These are phyloP conservation scores for Spinacia oleracea DNA, from an alignment of 179 eudicot genomes.

Conservation along the genomic window DNA sequence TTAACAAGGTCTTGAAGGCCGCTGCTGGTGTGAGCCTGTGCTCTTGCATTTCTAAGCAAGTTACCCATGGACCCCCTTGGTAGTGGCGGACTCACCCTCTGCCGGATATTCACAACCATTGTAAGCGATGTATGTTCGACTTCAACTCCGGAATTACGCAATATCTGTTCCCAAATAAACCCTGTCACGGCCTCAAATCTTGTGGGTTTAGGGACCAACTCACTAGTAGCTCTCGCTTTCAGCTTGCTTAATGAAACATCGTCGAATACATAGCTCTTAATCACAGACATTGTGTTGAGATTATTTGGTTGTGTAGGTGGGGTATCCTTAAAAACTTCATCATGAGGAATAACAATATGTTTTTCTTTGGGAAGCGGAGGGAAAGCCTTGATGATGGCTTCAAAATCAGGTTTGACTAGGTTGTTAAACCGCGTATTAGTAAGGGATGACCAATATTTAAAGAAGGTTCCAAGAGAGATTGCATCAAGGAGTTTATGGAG, in stretches of 20 bases:
- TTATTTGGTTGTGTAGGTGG: too few species aligned
- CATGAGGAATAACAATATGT: not conserved
- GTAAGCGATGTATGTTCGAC: not conserved
- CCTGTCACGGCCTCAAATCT: conserved; percentile 18
- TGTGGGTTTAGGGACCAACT: not conserved
- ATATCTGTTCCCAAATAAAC: conserved; percentile 10
- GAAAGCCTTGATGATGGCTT: conserved; percentile 1
- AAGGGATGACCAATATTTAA: conserved; percentile 1
- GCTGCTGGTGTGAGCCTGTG: not conserved
- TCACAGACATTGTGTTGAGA: not conserved
- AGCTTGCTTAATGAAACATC: not conserved
- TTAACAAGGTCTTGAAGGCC: not conserved
- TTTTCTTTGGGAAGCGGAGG: not conserved
- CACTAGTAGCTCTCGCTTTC: not conserved
- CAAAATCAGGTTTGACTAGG: not conserved
- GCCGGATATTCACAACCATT: conserved; percentile 8
- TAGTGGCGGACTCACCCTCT: conserved; percentile 5
- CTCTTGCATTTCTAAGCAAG: too few species aligned
- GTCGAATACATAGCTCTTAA: conserved; percentile 15
- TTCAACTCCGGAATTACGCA: not conserved
- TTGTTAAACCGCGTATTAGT: not conserved
- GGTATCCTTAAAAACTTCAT: not conserved
- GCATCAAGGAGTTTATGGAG: conserved; percentile 22
- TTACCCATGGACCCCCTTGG: conserved; percentile 19
- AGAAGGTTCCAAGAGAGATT: conserved; percentile 9